Evolutionary conservation across 257 asterid species (phyloP).

Genomic region (Solanum virginianum): DNA sequence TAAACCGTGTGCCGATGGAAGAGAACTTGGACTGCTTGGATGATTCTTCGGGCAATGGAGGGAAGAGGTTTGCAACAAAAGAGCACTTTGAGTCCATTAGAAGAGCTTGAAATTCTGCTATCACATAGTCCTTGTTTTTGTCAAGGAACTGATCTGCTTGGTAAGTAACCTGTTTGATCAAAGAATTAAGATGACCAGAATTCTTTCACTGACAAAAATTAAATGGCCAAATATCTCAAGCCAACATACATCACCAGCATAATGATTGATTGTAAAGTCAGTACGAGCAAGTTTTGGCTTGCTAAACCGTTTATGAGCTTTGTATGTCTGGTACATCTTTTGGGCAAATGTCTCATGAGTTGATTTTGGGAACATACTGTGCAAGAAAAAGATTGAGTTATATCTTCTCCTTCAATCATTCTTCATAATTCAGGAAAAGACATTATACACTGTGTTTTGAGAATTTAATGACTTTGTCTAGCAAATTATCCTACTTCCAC

Average conservation of each 20-base stretch:
- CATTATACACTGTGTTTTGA: neutral
- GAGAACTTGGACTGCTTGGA: conserved; percentile 92
- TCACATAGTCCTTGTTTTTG: conserved; percentile 88
- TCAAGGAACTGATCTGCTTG: conserved; percentile 91
- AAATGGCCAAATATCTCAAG: neutral
- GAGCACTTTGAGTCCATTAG: conserved; percentile 61
- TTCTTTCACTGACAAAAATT: neutral
- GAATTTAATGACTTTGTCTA: neutral
- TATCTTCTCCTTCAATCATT: neutral
- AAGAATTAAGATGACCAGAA: conserved; percentile 8
- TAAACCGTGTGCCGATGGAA: conserved; percentile 89
- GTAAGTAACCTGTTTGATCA: conserved; percentile 60
- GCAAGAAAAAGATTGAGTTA: conserved; percentile 18
- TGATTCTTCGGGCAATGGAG: conserved; percentile 60
- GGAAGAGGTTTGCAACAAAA: conserved; percentile 71
- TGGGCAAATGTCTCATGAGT: conserved; percentile 95
- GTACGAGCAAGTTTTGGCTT: conserved; percentile 90
- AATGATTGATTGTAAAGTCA: conserved; percentile 79
- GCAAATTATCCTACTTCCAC: neutral
- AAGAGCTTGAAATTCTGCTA: conserved; percentile 92
- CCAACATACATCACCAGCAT: conserved; percentile 86
- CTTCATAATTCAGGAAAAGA: neutral
- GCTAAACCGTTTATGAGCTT: conserved; percentile 79
- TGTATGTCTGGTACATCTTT: conserved; percentile 94
- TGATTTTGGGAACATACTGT: conserved; percentile 97